Base-by-base conservation (phyloP, 2,329 filamentous ascomycete genomes). In the Botrytis tulipae region DNA sequence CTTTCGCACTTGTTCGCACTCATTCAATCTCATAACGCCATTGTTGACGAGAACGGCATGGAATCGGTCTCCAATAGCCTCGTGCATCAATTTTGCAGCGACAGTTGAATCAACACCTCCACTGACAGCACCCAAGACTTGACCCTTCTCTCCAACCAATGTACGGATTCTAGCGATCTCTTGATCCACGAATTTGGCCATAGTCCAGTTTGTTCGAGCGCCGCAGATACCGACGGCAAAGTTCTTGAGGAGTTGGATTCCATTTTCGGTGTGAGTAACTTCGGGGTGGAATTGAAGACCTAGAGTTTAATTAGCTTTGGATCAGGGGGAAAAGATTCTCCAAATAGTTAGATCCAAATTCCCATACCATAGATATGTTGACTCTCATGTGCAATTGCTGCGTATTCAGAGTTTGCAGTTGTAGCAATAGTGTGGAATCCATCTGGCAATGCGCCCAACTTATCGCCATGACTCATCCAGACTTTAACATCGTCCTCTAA, bases 391-490 rank as follows among this genome's bases (percentile, higher is more conserved):
- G 91, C 92, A 78, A 95, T 97, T 74, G 89, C 93, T 18, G 95
- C 95, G 78, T 88, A 97, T 37, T 91, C 89, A 0, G 92, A 90
- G 84, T 96, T 97, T 69, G 85, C 81, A 3, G 94, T 95, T 7
- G 86, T 91, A 69, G 92, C 94, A 78, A 97, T 89, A 25, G 87
- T 90, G 74, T 88, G 84, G 81, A 97, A 97, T 59, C 86, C 88
- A 51, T 91, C 85, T 14, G 95, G 95, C 57, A 97, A 85, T 72
- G 87, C 84, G 57, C 87, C 87, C 18, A 98, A 88, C 86, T 97
- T 97, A 84, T 98, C 94, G 74, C 90, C 91, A 82, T 98, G 95
- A 77, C 89, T 92, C 95, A 98, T 98, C 87, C 89, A 95, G 22
- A 93, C 85, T 74, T 92, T 87, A 78, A 93, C 86, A 70, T 89